Evolutionary conservation across 2,329 filamentous ascomycete genomes (phyloP), one percentile per base, ranked within the genome.

Genomic region (Gyromitra esculenta): DNA sequence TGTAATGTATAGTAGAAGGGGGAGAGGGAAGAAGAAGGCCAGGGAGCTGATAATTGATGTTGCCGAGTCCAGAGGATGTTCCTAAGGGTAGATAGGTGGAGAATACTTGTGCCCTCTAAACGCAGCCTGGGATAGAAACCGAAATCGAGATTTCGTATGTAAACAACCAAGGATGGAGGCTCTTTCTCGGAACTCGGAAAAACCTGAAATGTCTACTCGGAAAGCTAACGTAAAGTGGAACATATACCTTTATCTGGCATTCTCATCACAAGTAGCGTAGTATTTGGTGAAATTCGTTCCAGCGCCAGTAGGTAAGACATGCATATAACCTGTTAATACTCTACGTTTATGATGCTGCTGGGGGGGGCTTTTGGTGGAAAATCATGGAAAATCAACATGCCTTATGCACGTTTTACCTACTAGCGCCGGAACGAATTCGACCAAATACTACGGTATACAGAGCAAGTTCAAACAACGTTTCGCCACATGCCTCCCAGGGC

Each of bases 171-270:
- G 25, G 25, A 31, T 31, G 48, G 48, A 56, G 52, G 52, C 52
- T 56, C 52, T 31, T 31, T 13, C 8, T 56, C 52, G 52, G 21
- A 56, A 35, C 52, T 56, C 18, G 52, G 52, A 56, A 56, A 31
- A 31, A n/a, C 11, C n/a, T 25, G 21, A 56, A 9, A 52, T 6
- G 15, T 5, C 15, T n/a, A 15, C 15, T 50, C 7, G 15, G n/a
- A 8, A 56, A 21, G 5, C 25, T 35, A 11, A 5, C 11, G 25
- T 8, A 56, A 56, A 35, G 15, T 56, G 18, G 21, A 21, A 21
- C 18, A 21, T 21, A 21, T 21, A 18, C 11, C 8, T 56, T 21
- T 52, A 2, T n/a, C 15, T 21, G 4, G 48, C 48, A 31, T 31
- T 31, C 25, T 31, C 25, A 31, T 31, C 25, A 31, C 25, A 21